phyloP scores from a whole-genome alignment of 2,329 filamentous ascomycete genomes.

The Emergomyces africanus region DNA sequence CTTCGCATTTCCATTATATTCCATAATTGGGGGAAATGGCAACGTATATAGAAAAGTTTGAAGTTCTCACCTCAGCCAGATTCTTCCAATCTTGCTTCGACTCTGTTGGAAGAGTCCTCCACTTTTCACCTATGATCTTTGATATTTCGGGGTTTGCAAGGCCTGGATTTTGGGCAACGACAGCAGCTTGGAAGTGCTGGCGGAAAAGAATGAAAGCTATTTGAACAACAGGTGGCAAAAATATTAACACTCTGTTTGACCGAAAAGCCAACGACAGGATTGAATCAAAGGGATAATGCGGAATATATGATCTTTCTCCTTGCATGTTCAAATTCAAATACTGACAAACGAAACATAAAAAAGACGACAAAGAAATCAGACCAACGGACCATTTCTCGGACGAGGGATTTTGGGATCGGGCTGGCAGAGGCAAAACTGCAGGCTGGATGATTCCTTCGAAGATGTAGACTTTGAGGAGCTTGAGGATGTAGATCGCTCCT shows the following conservation, averaged over 20 bases:
- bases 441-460: constrained; percentile 30
- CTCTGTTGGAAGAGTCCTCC: constrained; percentile 62
- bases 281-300: not conserved
- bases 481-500: constrained; percentile 17
- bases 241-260: constrained; percentile 2
- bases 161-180: constrained; percentile 72
- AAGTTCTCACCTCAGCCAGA: constrained; percentile 56
- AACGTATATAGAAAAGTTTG: not conserved
- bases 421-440: constrained; percentile 55
- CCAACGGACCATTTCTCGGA: constrained; percentile 54
- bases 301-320: not conserved
- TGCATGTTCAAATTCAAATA: too few relatives aligned
- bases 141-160: constrained; percentile 92
- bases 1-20: not conserved
- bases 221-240: constrained; percentile 20
- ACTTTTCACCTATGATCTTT: constrained; percentile 91
- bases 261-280: not conserved
- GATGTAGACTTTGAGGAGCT: constrained; percentile 22
- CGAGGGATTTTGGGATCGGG: constrained; percentile 59
- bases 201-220: constrained; percentile 96
- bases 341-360: constrained; percentile 8
- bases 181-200: constrained; percentile 74
- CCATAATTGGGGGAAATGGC: not conserved
- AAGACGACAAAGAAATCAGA: constrained; percentile 9
- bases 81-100: constrained; percentile 78